Evolutionary conservation across 2,329 filamentous ascomycete genomes (phyloP), one percentile per base, ranked within the genome.

Genomic region (Corinectria fuckeliana): DNA sequence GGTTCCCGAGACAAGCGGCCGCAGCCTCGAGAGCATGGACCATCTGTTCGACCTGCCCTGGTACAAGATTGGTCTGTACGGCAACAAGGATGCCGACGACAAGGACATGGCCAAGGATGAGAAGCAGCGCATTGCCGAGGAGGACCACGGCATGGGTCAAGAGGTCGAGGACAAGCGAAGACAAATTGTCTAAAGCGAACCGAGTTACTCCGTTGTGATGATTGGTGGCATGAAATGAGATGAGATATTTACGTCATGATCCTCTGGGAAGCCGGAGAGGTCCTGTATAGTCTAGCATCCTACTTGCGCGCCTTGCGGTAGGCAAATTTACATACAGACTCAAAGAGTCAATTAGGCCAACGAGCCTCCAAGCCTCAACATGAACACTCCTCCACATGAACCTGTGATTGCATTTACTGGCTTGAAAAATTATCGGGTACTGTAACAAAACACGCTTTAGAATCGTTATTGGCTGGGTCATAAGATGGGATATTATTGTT

Each of bases 1-100:
- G 61, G 82, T 93, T 1, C 91, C 90, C 0, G 90, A 93, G 80
- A 91, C 89, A 0, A 83, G 84, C 0, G 90, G 90, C 0, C 79
- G 82, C n/a, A 80, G 78, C 49, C 79, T 91, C 7, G 88, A 91
- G 78, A 86, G 81, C 64, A 91, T 93, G 84, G 89, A 93, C 70
- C 79, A 82, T 23, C 79, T 93, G 63, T 93, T 93, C 70, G 84
- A 83, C 50, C 78, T 92, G 48, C 88, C 88, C 0, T 93, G 91
- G 91, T 87, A 90, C 74, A 83, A 85, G 74, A 92, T 94, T 64
- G 91, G 91, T 28, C 76, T 80, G 0, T 71, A 81, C 65, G 84
- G 84, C 1, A 85, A 85, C 69, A 70, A 70, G 61, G 81, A 85
- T 66, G 84, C 83, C 7, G 81, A 83, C 5, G 68, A 73, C 48